Evolutionary conservation across 257 asterid genomes (phyloP).

Genomic region (Solanum dulcamara): DNA sequence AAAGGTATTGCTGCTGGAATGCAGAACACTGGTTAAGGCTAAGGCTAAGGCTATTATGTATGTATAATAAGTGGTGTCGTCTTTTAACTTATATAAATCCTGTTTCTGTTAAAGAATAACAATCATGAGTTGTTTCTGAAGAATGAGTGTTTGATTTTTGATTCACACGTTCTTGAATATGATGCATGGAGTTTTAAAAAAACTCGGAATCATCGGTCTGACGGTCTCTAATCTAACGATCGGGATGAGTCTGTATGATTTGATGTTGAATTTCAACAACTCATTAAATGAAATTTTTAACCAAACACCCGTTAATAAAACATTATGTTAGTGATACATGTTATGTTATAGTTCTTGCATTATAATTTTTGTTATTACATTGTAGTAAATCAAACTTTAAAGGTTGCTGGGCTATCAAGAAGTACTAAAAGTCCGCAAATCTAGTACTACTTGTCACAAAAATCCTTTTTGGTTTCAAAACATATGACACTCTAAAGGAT

Average conservation of each 20-base stretch:
- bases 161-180: not conserved
- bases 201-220: not conserved
- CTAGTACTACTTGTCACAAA: not conserved
- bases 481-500: not conserved
- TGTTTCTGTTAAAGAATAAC: not conserved
- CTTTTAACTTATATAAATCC: not conserved
- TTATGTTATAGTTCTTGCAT: not conserved
- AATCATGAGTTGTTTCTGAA: not conserved
- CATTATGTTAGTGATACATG: not conserved
- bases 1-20: conserved; percentile 92
- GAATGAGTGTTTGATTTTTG: not conserved
- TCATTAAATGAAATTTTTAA: not conserved
- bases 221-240: not conserved
- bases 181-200: not conserved
- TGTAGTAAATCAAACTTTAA: not conserved
- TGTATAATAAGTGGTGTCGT: not conserved
- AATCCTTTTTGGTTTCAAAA: not conserved
- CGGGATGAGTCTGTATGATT: not conserved
- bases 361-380: not conserved
- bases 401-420: not conserved
- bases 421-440: not conserved
- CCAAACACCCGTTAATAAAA: not conserved
- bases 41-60: not conserved
- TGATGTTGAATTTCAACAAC: not conserved
- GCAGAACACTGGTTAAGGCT: conserved; percentile 71